phyloP scores from a whole-genome alignment of 352 stramenopile genomes.

The Phytopythium litorale region DNA sequence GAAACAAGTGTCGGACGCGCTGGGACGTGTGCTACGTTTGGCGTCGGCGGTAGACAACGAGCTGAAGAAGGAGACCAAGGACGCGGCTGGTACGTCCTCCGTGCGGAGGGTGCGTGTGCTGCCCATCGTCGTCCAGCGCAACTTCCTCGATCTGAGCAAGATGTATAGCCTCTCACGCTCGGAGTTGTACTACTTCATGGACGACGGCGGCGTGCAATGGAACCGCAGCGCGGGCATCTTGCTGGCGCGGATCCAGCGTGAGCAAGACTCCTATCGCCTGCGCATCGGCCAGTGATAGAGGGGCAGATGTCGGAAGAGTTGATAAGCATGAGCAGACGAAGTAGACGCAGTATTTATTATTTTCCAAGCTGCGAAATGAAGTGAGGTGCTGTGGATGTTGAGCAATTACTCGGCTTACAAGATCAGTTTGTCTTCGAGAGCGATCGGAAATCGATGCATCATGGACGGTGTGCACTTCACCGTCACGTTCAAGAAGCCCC shows the following conservation, averaged over 20 bases:
- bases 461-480: not conserved
- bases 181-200: conserved; percentile 66
- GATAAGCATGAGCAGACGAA: not conserved
- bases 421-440: not conserved
- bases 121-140: conserved; percentile 45
- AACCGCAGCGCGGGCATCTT: conserved; percentile 36
- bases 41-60: not conserved
- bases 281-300: not conserved
- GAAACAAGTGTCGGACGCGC: conserved; percentile 31
- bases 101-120: conserved; percentile 34
- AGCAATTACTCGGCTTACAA: no score
- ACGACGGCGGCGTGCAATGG: conserved; percentile 32
- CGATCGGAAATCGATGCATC: not conserved
- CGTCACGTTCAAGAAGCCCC: not conserved
- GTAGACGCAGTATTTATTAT: not conserved
- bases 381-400: no score
- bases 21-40: conserved; percentile 28
- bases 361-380: no score
- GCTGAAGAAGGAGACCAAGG: conserved; percentile 18
- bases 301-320: not conserved
- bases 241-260: conserved; percentile 35
- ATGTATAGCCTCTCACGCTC: conserved; percentile 69
- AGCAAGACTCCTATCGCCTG: conserved; percentile 17
- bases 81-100: not conserved
- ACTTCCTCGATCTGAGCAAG: conserved; percentile 72